These are phyloP conservation scores for Bauhinia variegata DNA, from an alignment of 306 rosid species.

Conservation along the genomic window DNA sequence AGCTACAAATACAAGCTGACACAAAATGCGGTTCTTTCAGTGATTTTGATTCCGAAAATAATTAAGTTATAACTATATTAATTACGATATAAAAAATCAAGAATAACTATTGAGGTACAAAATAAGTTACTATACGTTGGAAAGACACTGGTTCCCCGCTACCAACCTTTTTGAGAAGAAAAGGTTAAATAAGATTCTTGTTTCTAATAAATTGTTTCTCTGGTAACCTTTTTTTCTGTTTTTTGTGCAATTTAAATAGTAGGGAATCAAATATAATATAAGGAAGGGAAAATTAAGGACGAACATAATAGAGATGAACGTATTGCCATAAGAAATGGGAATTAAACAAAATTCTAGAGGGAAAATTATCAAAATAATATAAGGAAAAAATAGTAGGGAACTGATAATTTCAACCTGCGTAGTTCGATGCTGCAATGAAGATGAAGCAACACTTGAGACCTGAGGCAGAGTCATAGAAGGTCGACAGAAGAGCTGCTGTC, in stretches of 20 bases:
- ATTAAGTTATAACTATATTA: background rate
- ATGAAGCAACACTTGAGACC: conserved; percentile 47
- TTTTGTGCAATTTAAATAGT: no score
- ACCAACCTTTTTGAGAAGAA: no score
- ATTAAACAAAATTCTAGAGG: background rate
- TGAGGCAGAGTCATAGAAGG: conserved; percentile 50
- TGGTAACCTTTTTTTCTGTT: no score
- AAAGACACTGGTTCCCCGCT: no score
- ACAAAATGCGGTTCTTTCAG: conserved; percentile 23
- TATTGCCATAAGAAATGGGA: conserved; percentile 9
- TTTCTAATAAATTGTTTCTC: no score
- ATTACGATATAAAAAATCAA: no score
- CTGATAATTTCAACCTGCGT: conserved; percentile 55
- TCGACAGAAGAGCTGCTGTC: conserved; percentile 62
- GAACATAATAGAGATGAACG: background rate
- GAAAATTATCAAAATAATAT: background rate
- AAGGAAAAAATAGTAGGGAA: conserved; percentile 12
- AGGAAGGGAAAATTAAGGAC: conserved; percentile 16
- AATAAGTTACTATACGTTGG: conserved; percentile 5
- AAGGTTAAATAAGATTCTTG: no score
- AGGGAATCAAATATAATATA: no score
- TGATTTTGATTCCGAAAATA: conserved; percentile 20
- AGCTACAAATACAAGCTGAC: conserved; percentile 27
- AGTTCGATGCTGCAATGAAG: conserved; percentile 44
- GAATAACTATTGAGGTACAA: conserved; percentile 13